A percentile compares a stretch with the other conserved stretches of the same genome.
Evolutionary conservation across 2,329 filamentous ascomycete species (phyloP).

Genomic region (Stachybotrys chlorohalonatus): DNA sequence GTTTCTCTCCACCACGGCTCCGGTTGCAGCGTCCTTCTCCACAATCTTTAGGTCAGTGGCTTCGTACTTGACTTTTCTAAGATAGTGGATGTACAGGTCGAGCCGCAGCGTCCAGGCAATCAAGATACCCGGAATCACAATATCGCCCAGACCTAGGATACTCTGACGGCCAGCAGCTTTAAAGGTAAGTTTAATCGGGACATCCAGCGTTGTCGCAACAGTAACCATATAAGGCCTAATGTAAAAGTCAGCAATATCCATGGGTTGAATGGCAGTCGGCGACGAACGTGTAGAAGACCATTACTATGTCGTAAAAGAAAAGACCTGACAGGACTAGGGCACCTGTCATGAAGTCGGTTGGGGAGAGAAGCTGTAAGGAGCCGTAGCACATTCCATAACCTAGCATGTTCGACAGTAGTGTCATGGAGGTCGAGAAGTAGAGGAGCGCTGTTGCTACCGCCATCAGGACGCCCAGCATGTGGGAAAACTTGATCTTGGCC

Average conservation of each 20-base stretch:
- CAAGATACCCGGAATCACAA: constrained; percentile 86
- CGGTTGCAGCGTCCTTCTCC: constrained; percentile 21
- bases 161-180: constrained; percentile 54
- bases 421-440: constrained; percentile 57
- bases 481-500: constrained; percentile 45
- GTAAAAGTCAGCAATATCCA: constrained; percentile 8
- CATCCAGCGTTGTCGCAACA: constrained; percentile 80
- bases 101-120: constrained; percentile 84
- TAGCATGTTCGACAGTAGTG: constrained; percentile 69
- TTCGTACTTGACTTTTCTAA: constrained; percentile 49
- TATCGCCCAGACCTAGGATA: constrained; percentile 90
- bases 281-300: constrained; percentile 73
- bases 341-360: constrained; percentile 78
- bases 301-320: constrained; percentile 93
- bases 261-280: background rate
- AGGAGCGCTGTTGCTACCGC: constrained; percentile 45
- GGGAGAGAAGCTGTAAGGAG: constrained; percentile 74
- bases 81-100: constrained; percentile 78
- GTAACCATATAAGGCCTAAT: constrained; percentile 70
- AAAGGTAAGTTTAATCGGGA: constrained; percentile 87
- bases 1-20: constrained; percentile 22
- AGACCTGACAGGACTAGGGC: constrained; percentile 68
- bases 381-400: constrained; percentile 82
- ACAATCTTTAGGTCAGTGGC: constrained; percentile 22
- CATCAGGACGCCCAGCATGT: constrained; percentile 45